These are phyloP conservation scores for Mortierella sp. DNA, from an alignment of 371 early-diverging fungal species.

Conservation along the genomic window DNA sequence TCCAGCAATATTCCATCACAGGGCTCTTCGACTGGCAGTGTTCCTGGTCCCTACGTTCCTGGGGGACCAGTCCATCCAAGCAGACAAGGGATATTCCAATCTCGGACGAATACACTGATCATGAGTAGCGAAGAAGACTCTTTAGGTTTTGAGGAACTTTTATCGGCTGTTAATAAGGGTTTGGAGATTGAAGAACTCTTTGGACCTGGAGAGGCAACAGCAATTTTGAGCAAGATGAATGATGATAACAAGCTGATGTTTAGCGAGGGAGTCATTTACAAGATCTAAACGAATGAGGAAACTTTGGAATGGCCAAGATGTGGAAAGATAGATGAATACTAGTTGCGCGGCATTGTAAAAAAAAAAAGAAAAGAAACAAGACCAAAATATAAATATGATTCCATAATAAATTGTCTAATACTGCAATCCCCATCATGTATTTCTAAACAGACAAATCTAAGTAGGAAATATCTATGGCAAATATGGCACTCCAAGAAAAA, in stretches of 20 bases:
- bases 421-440: too few species aligned
- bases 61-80: slow-evolving; percentile 49
- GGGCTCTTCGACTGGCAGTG: slow-evolving; percentile 22
- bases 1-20: slow-evolving; percentile 24
- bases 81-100: slow-evolving; percentile 35
- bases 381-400: not conserved
- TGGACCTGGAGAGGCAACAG: slow-evolving; percentile 62
- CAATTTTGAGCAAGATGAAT: slow-evolving; percentile 68
- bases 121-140: slow-evolving; percentile 48
- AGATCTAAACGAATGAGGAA: slow-evolving; percentile 61
- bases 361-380: not conserved
- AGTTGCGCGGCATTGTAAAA: not conserved
- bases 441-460: too few species aligned
- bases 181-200: slow-evolving; percentile 56
- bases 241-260: slow-evolving; percentile 80
- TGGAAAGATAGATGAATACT: too few species aligned
- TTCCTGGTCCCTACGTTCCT: slow-evolving; percentile 28
- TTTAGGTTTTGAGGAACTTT: slow-evolving; percentile 60
- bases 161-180: slow-evolving; percentile 59
- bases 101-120: slow-evolving; percentile 23
- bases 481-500: not conserved
- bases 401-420: not conserved
- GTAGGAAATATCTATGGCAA: not conserved
- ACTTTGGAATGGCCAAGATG: not conserved
- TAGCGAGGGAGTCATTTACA: slow-evolving; percentile 71